A percentile compares a stretch with the other conserved stretches of the same genome.
These are phyloP conservation scores for Aspergillus funiculosus DNA, from an alignment of 495 filamentous ascomycete species.

Conservation along the genomic window DNA sequence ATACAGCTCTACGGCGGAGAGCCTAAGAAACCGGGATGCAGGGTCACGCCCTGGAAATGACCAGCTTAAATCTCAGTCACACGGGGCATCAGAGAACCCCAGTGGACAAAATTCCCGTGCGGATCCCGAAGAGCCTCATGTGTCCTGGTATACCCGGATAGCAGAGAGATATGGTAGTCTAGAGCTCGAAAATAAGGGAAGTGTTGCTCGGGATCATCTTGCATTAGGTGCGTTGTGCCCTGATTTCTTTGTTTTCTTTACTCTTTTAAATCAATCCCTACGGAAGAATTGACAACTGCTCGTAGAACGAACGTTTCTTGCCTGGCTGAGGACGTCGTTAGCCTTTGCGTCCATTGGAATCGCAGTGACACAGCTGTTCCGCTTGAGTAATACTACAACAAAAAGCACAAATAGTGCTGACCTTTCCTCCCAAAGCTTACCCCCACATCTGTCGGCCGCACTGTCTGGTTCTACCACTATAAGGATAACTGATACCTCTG, in stretches of 20 bases:
- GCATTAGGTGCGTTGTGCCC: constrained; percentile 64
- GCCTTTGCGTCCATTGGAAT: constrained; percentile 96
- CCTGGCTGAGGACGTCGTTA: constrained; percentile 92
- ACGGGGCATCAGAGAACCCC: constrained; percentile 3
- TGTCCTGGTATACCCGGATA: constrained; percentile 45
- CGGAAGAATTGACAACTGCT: constrained; percentile 4
- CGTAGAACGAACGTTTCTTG: constrained; percentile 90
- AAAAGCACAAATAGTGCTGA: constrained; percentile 7
- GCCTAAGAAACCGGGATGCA: constrained; percentile 16
- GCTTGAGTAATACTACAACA: constrained; percentile 63
- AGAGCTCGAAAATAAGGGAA: constrained; percentile 94
- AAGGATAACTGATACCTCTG: constrained; percentile 11
- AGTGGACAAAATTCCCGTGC: constrained; percentile 5
- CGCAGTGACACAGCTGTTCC: constrained; percentile 92
- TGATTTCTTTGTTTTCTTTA: background rate
- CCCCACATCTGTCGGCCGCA: constrained; percentile 23
- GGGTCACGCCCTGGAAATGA: constrained; percentile 7
- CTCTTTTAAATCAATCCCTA: constrained; percentile 7
- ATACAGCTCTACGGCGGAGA: constrained; percentile 33
- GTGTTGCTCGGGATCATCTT: constrained; percentile 89
- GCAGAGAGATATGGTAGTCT: constrained; percentile 71
- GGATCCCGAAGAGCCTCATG: constrained; percentile 21
- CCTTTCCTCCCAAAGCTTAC: constrained; percentile 9
- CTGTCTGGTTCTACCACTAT: constrained; percentile 17
- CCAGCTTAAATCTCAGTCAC: constrained; percentile 8